Base-by-base conservation (phyloP, 2,329 filamentous ascomycete genomes). In the Pseudocercospora musae region DNA sequence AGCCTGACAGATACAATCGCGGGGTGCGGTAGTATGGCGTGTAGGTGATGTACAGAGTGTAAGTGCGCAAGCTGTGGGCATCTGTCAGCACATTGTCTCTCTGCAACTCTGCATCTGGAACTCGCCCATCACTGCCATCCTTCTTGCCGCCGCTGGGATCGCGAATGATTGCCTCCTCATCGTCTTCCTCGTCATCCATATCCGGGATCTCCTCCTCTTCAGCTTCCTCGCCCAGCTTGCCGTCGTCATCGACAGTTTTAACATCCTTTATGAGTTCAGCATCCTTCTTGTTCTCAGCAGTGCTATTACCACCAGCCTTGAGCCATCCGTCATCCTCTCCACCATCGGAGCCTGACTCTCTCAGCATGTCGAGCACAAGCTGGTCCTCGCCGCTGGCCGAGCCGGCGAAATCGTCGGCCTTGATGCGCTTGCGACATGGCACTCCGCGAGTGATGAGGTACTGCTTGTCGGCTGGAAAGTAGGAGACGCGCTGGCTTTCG, bases 11-110 rank as follows among this genome's bases (percentile, higher is more conserved):
- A 78, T 97, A 99, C 72, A 98, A 86, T 33, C 95, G 91, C 0
- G 95, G 95, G 3, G 95, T 98, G 70, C 92, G 90, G 80, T 98
- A 99, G 82, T 96, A 97, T 40, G 93, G 90, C 4, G 93, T 91
- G 80, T 99, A 99, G 79, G 92, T 95, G 73, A 99, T 98, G 83
- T 99, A 99, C 69, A 99, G 89, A 49, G 90, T 96, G 78, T 99
- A 99, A n/a, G 91, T 96, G 69, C 95, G 90, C 57, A 91, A 65
- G 88, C 73, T 74, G 58, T 9, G 18, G 15, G 21, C 5, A 15
- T 46, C n/a, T 48, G 63, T 69, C 27, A 69, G 85, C 58, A 54
- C 10, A 15, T 18, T 0, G 11, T 46, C 7, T 23, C n/a, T 7
- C 9, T n/a, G n/a, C 42, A 21, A 21, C n/a, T 3, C 4, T 2